A percentile compares a stretch with the other conserved stretches of the same genome.
Evolutionary conservation across 495 filamentous ascomycete genomes (phyloP).

Genomic region (Neurospora sp.): DNA sequence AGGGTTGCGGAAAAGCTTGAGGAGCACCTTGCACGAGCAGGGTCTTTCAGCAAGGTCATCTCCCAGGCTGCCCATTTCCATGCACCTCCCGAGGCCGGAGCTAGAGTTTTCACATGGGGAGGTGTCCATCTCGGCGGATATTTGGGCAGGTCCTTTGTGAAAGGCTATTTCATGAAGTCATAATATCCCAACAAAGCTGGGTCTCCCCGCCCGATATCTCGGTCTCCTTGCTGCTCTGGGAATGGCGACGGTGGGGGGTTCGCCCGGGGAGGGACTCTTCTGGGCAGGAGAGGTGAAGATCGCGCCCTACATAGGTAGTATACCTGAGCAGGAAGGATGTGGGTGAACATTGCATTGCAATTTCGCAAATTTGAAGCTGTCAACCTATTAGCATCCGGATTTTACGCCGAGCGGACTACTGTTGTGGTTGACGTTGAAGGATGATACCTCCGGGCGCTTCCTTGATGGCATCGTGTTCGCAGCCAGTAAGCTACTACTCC

Average conservation of each 20-base stretch:
- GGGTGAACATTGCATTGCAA: not conserved
- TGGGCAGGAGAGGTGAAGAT: slow-evolving; percentile 1
- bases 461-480: not conserved
- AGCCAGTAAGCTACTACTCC: not conserved
- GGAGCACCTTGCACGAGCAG: not conserved
- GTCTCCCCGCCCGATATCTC: not conserved
- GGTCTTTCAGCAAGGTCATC: not conserved
- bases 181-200: not conserved
- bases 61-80: too few relatives aligned
- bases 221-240: slow-evolving; percentile 1
- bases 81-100: too few relatives aligned
- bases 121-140: not conserved
- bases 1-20: not conserved
- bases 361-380: not conserved
- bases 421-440: not conserved
- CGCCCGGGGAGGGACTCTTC: not conserved
- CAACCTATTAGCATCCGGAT: not conserved
- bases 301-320: not conserved
- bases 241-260: not conserved
- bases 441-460: not conserved
- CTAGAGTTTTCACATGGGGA: not conserved
- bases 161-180: slow-evolving; percentile 2
- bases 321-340: not conserved
- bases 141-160: not conserved
- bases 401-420: not conserved